A percentile compares a stretch with the other conserved stretches of the same genome.
Evolutionary conservation across 106 monocot genomes (phyloP).

Genomic region (Platanthera zijinensis): DNA sequence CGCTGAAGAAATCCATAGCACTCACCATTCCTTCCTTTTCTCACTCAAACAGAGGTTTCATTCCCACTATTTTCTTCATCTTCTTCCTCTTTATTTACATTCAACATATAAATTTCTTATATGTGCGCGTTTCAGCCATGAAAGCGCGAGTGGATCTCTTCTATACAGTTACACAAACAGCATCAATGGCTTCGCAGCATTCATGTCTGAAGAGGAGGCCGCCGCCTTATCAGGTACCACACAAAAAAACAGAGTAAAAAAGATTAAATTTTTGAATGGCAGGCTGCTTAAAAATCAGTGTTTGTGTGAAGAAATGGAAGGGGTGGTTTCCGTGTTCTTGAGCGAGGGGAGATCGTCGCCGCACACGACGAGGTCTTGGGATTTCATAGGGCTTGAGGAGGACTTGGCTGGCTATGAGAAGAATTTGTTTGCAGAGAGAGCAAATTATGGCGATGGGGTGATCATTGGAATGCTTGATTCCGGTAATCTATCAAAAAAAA

Average conservation of each 20-base stretch:
- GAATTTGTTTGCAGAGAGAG: constrained; percentile 12
- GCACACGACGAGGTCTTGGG: constrained; percentile 96
- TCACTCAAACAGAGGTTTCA: constrained; percentile 18
- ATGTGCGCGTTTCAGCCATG: constrained; percentile 22
- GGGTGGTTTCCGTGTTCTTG: constrained; percentile 45
- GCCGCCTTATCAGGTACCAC: constrained; percentile 36
- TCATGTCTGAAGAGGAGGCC: constrained; percentile 63
- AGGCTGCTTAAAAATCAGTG: background rate
- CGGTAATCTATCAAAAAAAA: constrained; percentile 25
- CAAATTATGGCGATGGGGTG: constrained; percentile 36
- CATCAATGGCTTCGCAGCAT: constrained; percentile 80
- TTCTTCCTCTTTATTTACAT: background rate
- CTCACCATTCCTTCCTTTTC: constrained; percentile 17
- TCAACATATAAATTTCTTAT: too few species aligned
- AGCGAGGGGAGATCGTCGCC: constrained; percentile 36
- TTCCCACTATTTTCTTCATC: background rate
- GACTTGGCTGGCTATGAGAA: constrained; percentile 13
- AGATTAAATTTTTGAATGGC: background rate
- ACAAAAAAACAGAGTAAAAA: background rate
- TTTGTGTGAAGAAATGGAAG: constrained; percentile 36
- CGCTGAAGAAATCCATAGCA: background rate
- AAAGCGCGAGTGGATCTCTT: constrained; percentile 41
- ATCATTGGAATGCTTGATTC: constrained; percentile 90
- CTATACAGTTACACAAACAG: constrained; percentile 74
- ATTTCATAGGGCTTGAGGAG: constrained; percentile 55